Evolutionary conservation across 164 flowering plant species (phyloP), one percentile per base, ranked within the genome.

Genomic region (Piper betle): DNA sequence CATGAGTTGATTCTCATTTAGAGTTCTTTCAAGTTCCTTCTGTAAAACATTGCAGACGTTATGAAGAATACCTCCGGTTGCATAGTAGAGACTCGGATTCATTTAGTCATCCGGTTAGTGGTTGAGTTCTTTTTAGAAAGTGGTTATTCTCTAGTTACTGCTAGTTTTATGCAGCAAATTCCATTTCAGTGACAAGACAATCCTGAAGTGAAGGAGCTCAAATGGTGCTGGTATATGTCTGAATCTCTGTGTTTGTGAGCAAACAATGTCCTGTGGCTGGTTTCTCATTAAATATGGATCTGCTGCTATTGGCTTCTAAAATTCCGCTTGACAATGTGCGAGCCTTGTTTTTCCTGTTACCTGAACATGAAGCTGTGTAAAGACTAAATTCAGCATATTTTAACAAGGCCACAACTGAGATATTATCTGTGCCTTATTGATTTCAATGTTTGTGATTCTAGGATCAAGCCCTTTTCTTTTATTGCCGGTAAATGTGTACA

Each of bases 11-110:
- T 15, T 6, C 3, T 3, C 54, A 15, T 15, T 5, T 6, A 39
- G 37, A 11, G 54, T 12, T 37, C 37, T 17, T 18, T 15, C 2
- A 39, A 15, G 13, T 33, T 37, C 41, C 54, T 52, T 19, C 54
- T 52, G 15, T 62, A 43, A 18, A 25, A 7, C 55, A 25, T 71
- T 77, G 60, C 88, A 87, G 97, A 79, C 92, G 39, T 90, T n/a
- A 90, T 74, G 97, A 90, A 73, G 97, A 90, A 59, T 90, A 90
- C 69, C 77, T 90, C 62, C 82, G 76, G 73, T 80, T 74, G 57
- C 83, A 77, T 65, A 74, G 79, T 68, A 79, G 81, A 77, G 60
- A 73, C 75, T 70, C 39, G 65, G 73, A 70, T 55, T 65, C 75
- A 59, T 55, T 71, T 50, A 15, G 61, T 67, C 68, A 59, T 43